phyloP scores from a whole-genome alignment of 1,139 yeast species.

The Martiniozyma asiatica region DNA sequence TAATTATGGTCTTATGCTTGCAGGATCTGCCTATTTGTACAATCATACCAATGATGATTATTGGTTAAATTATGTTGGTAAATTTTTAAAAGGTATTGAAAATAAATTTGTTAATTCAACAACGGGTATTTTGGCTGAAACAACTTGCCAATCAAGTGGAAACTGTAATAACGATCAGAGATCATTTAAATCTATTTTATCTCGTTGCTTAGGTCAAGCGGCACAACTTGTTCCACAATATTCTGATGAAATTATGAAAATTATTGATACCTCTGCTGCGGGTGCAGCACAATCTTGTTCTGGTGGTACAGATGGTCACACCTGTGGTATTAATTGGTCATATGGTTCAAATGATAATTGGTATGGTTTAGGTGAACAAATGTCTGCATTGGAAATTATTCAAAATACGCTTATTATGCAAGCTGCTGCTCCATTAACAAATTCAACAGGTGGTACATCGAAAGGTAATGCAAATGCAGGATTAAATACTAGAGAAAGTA shows the following conservation, averaged over 20 bases:
- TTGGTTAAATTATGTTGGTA: conserved; percentile 46
- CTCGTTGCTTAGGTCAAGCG: conserved; percentile 54
- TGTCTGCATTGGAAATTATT: conserved; percentile 44
- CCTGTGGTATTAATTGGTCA: conserved; percentile 51
- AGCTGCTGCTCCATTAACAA: conserved; percentile 45
- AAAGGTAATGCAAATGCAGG: conserved; percentile 39
- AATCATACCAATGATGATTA: conserved; percentile 36
- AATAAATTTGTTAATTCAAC: conserved; percentile 34
- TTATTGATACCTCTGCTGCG: conserved; percentile 35
- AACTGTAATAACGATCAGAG: conserved; percentile 67
- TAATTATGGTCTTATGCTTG: conserved; percentile 61
- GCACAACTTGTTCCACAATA: conserved; percentile 44
- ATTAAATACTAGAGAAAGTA: conserved; percentile 18
- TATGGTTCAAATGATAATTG: conserved; percentile 35
- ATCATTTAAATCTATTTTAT: conserved; percentile 61
- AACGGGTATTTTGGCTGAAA: conserved; percentile 43
- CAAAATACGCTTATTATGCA: conserved; percentile 30
- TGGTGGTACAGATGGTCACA: conserved; percentile 44
- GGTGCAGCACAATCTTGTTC: conserved; percentile 49
- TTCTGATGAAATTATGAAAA: conserved; percentile 29
- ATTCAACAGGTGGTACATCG: conserved; percentile 34
- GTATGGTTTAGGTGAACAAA: conserved; percentile 50
- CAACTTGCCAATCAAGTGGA: conserved; percentile 49
- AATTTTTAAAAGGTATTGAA: conserved; percentile 38
- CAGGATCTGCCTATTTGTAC: conserved; percentile 66